Conservation (phyloP, 2,329 filamentous ascomycete genomes). For the Nemania serpens region DNA sequence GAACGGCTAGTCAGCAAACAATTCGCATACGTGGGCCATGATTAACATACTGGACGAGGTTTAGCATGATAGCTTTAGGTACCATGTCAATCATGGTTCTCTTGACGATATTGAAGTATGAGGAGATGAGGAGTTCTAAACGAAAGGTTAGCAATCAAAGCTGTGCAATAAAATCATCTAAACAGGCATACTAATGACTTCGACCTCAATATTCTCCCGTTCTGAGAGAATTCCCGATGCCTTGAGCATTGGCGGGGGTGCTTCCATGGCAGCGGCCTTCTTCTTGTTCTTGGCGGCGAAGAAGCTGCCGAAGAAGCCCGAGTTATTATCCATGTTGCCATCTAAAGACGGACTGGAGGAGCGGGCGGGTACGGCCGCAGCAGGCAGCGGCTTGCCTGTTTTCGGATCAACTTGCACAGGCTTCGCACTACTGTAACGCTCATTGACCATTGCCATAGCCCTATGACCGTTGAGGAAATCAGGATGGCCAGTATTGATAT, state of each 20-base stretch:
- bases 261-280: conserved; percentile 99
- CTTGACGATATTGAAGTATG: conserved; percentile 98
- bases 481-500: conserved; percentile 97
- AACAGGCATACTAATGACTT: conserved; percentile 84
- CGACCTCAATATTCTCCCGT: conserved; percentile 92
- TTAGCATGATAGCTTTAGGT: conserved; percentile 98
- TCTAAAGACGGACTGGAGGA: conserved; percentile 75
- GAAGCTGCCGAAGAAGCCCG: conserved; percentile 97
- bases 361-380: conserved; percentile 67
- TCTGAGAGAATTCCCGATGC: conserved; percentile 92
- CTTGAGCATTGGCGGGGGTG: conserved; percentile 89
- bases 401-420: conserved; percentile 97
- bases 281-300: conserved; percentile 99
- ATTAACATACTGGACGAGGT: conserved; percentile 81
- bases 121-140: conserved; percentile 88
- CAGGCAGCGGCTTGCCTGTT: conserved; percentile 89
- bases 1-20: conserved; percentile 28
- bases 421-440: conserved; percentile 79
- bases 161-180: neutral
- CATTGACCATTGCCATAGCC: conserved; percentile 97
- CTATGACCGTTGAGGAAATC: conserved; percentile 97
- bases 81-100: conserved; percentile 99
- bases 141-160: conserved; percentile 22
- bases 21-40: neutral
- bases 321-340: conserved; percentile 56